These are phyloP conservation scores for Cryptococcus sp. DNA, from an alignment of 1,284 basidiomycete genomes.

Conservation along the genomic window DNA sequence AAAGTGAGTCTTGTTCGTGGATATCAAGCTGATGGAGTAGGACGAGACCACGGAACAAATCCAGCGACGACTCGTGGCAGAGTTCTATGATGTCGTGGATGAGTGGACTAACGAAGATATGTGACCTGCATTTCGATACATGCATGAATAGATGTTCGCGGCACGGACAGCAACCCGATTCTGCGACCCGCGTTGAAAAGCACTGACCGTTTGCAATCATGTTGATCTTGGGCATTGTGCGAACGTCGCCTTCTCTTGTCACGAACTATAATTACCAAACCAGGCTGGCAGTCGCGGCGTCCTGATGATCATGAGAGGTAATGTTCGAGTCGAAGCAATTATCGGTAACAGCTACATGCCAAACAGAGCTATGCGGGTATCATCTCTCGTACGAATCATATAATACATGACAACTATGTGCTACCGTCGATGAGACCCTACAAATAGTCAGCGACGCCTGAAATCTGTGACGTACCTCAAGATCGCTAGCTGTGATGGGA, in stretches of 20 bases:
- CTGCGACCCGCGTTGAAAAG: no score
- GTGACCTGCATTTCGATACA: conserved; percentile 2
- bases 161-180: neutral
- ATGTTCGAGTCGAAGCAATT: neutral
- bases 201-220: neutral
- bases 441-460: neutral
- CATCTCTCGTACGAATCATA: no score
- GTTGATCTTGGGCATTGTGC: no score
- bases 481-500: conserved; percentile 56
- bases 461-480: conserved; percentile 52
- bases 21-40: conserved; percentile 1
- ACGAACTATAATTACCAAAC: conserved; percentile 4
- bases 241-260: neutral
- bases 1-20: conserved; percentile 18
- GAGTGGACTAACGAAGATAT: conserved; percentile 58
- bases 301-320: conserved; percentile 8
- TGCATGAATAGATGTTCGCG: neutral
- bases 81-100: conserved; percentile 79
- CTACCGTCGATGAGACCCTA: conserved; percentile 1
- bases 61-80: conserved; percentile 75
- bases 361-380: no score
- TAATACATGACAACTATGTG: neutral
- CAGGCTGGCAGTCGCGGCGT: no score
- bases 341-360: no score
- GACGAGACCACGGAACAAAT: conserved; percentile 68